Evolutionary conservation across 345 rosid genomes (phyloP).

Genomic region (Mallotus nudiflorus): DNA sequence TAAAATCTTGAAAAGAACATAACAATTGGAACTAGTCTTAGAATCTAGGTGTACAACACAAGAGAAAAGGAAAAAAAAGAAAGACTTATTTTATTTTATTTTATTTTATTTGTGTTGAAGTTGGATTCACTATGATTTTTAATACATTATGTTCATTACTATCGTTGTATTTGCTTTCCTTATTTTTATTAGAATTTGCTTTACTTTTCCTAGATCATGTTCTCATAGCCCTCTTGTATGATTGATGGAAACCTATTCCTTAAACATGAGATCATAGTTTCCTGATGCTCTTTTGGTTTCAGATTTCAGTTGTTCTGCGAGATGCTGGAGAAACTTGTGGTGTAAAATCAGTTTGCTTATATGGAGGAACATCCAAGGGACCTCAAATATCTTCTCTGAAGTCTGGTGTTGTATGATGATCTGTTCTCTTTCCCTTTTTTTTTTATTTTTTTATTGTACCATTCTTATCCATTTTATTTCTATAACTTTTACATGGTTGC

Average conservation of each 20-base stretch:
- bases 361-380: conserved; percentile 86
- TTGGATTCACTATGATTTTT: no score
- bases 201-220: not conserved
- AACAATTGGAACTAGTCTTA: no score
- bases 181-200: not conserved
- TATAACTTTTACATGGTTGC: no score
- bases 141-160: no score
- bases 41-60: no score
- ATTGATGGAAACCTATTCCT: not conserved
- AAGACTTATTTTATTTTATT: no score
- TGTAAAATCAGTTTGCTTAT: conserved; percentile 70
- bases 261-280: conserved; percentile 5
- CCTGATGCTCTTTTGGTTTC: conserved; percentile 7
- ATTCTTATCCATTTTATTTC: no score
- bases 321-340: conserved; percentile 83
- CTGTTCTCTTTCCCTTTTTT: conserved; percentile 6
- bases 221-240: not conserved
- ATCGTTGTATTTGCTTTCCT: not conserved
- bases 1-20: no score
- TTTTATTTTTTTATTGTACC: no score
- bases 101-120: no score
- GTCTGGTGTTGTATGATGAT: conserved; percentile 74
- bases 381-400: conserved; percentile 72
- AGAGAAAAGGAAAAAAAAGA: no score
- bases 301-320: conserved; percentile 77